Conservation (phyloP, 371 early-diverging fungal genomes). For the Paraphysoderma sedebokerense region DNA sequence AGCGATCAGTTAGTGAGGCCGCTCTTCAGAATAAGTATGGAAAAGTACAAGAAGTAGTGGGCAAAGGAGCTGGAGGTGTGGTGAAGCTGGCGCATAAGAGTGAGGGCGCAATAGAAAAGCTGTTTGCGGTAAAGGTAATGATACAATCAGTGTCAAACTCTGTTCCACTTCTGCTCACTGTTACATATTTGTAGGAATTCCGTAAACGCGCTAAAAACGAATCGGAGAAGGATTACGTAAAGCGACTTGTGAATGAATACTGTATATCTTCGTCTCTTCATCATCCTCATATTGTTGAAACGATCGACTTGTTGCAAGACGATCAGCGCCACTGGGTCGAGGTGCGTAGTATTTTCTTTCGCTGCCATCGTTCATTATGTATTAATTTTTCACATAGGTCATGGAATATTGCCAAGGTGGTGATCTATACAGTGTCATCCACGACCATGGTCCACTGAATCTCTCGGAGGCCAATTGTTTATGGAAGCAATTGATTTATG, state of each 20-base stretch:
- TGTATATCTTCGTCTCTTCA: slow-evolving; percentile 63
- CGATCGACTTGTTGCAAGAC: slow-evolving; percentile 62
- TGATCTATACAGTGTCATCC: slow-evolving; percentile 55
- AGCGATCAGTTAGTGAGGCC: too few species aligned
- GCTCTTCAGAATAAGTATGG: slow-evolving; percentile 12
- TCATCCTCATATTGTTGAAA: slow-evolving; percentile 73
- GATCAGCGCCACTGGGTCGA: slow-evolving; percentile 70
- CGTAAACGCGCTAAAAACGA: slow-evolving; percentile 37
- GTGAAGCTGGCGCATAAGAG: slow-evolving; percentile 1
- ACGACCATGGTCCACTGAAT: slow-evolving; percentile 34
- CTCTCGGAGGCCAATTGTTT: slow-evolving; percentile 52
- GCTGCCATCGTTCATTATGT: slow-evolving; percentile 9
- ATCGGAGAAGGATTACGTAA: slow-evolving; percentile 42
- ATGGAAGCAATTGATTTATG: slow-evolving; percentile 81
- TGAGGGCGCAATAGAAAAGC: background rate
- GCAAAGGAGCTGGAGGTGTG: slow-evolving; percentile 12
- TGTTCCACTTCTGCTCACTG: background rate
- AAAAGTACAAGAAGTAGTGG: slow-evolving; percentile 13
- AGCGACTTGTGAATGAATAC: slow-evolving; percentile 64
- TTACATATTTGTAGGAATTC: slow-evolving; percentile 40
- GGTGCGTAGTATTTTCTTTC: slow-evolving; percentile 25
- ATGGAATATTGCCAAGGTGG: slow-evolving; percentile 56
- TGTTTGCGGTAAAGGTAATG: slow-evolving; percentile 7
- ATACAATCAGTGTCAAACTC: background rate
- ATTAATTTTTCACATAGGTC: slow-evolving; percentile 4